Base-by-base conservation (phyloP, 2,329 filamentous ascomycete genomes). In the Metarhizium album region DNA sequence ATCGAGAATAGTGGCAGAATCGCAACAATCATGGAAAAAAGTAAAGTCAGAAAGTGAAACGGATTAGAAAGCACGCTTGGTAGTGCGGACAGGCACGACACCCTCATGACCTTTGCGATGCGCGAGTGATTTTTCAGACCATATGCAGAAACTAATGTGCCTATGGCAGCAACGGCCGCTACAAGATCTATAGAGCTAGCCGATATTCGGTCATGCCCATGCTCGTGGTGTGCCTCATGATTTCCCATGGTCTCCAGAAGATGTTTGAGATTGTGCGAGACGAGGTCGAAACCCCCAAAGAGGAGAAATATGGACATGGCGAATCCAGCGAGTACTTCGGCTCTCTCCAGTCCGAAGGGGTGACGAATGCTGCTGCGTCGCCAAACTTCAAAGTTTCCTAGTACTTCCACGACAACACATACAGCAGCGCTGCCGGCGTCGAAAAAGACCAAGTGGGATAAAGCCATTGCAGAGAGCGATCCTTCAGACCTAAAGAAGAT, bases 351-450 rank as follows among this genome's bases (percentile, higher is more conserved):
- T 3, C 85, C 90, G 63, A 98, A 98, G 0, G 93, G 93, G 68
- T 98, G 90, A 23, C 90, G 84, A 59, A 98, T 86, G 58, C 85
- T 94, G 59, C 87, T 91, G 45, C 91, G 81, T 57, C 89, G 88
- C 93, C 93, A 98, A 40, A 97, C 90, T 65, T 98, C 93, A 61
- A 98, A 98, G 66, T 98, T 98, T 48, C 87, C 84, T 46, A 96
- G 80, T 1, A 97, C 87, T 63, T 98, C 93, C 45, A 97, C 91
- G 13, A 82, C 83, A 3, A 95, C 90, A 65, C 91, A 97, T 4
- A 97, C 80, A 46, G 90, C 83, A 4, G 93, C 93, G 33, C 90
- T 93, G 2, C 95, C 81, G 8, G 93, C 91, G 65, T 98, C 93
- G 66, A 96, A 98, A 67, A 97, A 87, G 53, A 97, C 85, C 45